Base-by-base conservation (phyloP, 2,329 filamentous ascomycete species). In the Pseudocercospora fuligena region DNA sequence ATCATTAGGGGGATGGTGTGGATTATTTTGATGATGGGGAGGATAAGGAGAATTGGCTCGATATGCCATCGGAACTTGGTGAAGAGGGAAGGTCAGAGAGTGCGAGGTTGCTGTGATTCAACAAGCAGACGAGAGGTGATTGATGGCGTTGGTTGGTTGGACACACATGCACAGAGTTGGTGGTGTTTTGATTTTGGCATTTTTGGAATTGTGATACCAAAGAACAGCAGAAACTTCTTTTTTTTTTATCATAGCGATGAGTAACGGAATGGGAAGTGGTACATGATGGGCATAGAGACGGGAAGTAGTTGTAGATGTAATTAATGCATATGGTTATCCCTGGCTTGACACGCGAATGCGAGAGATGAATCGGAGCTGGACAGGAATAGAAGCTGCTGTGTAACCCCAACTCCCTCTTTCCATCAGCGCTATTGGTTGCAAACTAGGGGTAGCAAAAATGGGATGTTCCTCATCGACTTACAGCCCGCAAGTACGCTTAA, bases 171-270 rank as follows among this genome's bases (percentile, higher is more conserved):
- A 56, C 51, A 56, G 27, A 56, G 51, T 23, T 25, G 49, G 49
- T 2, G 49, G 23, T 3, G 14, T 25, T 36, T 40, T 59, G 8
- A 16, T 23, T 59, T 59, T 40, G 9, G 31, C 27, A 7, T 54
- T 21, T 21, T 25, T 54, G 51, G 27, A 27, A 56, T 56, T 29
- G 51, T 56, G 51, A 56, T 56, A 56, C 51, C 51, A 56, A 56
- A 56, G 51, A 23, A 53, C 14, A 27, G 49, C 19, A 53, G 23
- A 53, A 23, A 19, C 3, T 36, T 36, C 14, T 40, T 40, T 6
- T 40, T 5, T 33, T 40, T 40, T 40, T 8, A 16, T 51, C 19
- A 51, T 51, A 25, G 47, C 47, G 47, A 51, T 51, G 47, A 25
- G 23, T 49, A n/a, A 40, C 5, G 14, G 14, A n/a, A n/a, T 40